Evolutionary conservation across 345 rosid genomes (phyloP).

Genomic region (Linum trigynum): DNA sequence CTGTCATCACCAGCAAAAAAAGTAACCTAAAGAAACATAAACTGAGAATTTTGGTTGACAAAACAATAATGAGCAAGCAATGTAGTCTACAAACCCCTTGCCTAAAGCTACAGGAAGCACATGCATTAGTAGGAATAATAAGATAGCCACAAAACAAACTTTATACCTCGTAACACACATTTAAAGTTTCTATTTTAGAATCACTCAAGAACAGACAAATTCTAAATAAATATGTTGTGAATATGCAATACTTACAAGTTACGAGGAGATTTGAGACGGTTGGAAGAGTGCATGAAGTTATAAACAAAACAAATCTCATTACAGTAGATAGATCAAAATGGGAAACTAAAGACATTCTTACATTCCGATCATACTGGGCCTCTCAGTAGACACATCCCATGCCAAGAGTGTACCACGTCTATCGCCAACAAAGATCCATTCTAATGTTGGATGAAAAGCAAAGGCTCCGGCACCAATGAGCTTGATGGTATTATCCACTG

Average conservation of each 20-base stretch:
- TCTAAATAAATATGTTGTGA: too few relatives aligned
- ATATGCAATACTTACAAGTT: too few relatives aligned
- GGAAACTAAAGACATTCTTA: constrained; percentile 26
- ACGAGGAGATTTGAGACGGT: too few relatives aligned
- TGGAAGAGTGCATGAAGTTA: too few relatives aligned
- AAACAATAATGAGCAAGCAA: too few relatives aligned
- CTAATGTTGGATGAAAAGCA: constrained; percentile 90
- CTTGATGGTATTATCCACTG: constrained; percentile 93
- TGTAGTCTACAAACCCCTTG: too few relatives aligned
- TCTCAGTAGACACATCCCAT: constrained; percentile 98
- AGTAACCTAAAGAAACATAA: neutral
- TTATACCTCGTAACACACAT: neutral
- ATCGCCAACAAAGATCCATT: constrained; percentile 98
- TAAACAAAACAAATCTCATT: too few relatives aligned
- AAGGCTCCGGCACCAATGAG: constrained; percentile 89
- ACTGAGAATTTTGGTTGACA: neutral
- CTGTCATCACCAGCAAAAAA: neutral
- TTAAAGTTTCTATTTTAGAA: neutral
- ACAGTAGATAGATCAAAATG: neutral
- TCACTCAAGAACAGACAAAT: neutral
- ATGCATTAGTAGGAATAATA: neutral
- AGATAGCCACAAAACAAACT: neutral
- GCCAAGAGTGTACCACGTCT: constrained; percentile 93
- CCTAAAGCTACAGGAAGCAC: too few relatives aligned
- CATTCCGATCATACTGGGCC: constrained; percentile 97